These are phyloP conservation scores for Xylariaceae sp. DNA, from an alignment of 2,329 filamentous ascomycete genomes.

Conservation along the genomic window DNA sequence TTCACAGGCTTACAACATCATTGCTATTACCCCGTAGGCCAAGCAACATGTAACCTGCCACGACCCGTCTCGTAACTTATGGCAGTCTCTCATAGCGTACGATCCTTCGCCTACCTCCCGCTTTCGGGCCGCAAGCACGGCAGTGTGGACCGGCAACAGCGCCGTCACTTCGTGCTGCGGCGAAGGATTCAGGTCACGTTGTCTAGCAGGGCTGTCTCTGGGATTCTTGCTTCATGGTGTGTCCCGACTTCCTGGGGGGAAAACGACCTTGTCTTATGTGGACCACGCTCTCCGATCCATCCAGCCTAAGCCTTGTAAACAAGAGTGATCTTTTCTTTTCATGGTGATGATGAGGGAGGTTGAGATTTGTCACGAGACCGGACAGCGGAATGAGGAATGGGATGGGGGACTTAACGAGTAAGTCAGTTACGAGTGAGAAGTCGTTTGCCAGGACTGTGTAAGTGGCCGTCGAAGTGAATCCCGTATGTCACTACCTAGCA, in stretches of 20 bases:
- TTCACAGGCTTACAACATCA: not conserved
- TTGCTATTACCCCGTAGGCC: no score
- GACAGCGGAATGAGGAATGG: slow-evolving; percentile 7
- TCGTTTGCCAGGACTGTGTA: not conserved
- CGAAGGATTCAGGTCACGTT: slow-evolving; percentile 12
- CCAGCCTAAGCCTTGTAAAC: not conserved
- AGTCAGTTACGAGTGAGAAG: not conserved
- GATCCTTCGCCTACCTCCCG: not conserved
- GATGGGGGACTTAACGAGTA: slow-evolving; percentile 7
- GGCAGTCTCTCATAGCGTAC: not conserved
- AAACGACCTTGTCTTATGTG: not conserved
- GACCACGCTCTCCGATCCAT: slow-evolving; percentile 2
- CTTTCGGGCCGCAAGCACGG: slow-evolving; percentile 6
- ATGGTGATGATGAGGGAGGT: not conserved
- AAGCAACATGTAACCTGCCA: not conserved
- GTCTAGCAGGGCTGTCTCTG: not conserved
- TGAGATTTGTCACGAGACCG: not conserved
- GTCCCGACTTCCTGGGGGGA: no score
- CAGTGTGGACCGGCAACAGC: not conserved
- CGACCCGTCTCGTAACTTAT: not conserved
- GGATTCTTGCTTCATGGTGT: no score
- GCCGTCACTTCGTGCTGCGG: not conserved
- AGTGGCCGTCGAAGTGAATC: no score
- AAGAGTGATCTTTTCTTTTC: not conserved
- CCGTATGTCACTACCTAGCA: not conserved